These are phyloP conservation scores for Dendrobium nobile DNA, from an alignment of 106 monocot genomes.

Conservation along the genomic window DNA sequence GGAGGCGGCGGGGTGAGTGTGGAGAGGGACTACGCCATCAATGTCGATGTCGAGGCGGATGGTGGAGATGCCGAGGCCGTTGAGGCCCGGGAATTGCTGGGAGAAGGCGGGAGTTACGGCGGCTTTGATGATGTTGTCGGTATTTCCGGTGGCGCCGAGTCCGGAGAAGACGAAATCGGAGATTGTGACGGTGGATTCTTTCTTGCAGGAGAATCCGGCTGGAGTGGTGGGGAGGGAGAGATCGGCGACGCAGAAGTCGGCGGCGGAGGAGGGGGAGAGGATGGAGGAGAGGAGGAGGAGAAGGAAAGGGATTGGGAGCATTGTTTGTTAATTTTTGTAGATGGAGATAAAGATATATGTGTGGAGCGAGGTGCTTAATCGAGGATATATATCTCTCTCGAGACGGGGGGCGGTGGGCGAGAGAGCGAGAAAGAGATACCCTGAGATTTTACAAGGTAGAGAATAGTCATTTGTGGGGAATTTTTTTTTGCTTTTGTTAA, in stretches of 20 bases:
- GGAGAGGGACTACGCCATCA: conserved; percentile 68
- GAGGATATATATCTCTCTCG: too few species aligned
- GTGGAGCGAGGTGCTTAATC: too few species aligned
- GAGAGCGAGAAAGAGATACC: too few species aligned
- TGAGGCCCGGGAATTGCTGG: conserved; percentile 3
- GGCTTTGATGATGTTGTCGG: conserved; percentile 32
- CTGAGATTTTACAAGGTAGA: too few species aligned
- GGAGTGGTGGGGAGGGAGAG: conserved; percentile 30
- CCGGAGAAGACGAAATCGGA: conserved; percentile 72
- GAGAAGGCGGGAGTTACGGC: conserved; percentile 49
- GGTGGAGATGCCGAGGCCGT: conserved; percentile 78
- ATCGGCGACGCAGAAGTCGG: conserved; percentile 83
- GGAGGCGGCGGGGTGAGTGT: conserved; percentile 72
- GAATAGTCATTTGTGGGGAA: too few species aligned
- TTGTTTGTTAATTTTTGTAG: too few species aligned
- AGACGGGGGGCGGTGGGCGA: too few species aligned
- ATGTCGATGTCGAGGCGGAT: conserved; percentile 59
- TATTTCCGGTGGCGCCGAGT: conserved; percentile 28
- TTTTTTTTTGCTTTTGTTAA: too few species aligned
- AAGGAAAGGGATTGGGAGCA: not conserved
- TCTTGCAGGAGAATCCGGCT: conserved; percentile 61
- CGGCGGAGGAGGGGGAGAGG: conserved; percentile 16
- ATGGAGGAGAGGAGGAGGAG: conserved; percentile 41
- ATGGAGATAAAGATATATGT: too few species aligned
- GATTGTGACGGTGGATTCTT: conserved; percentile 14